Evolutionary conservation across 139 green algal genomes (phyloP).

Genomic region (Astrephomene gubernaculifera): DNA sequence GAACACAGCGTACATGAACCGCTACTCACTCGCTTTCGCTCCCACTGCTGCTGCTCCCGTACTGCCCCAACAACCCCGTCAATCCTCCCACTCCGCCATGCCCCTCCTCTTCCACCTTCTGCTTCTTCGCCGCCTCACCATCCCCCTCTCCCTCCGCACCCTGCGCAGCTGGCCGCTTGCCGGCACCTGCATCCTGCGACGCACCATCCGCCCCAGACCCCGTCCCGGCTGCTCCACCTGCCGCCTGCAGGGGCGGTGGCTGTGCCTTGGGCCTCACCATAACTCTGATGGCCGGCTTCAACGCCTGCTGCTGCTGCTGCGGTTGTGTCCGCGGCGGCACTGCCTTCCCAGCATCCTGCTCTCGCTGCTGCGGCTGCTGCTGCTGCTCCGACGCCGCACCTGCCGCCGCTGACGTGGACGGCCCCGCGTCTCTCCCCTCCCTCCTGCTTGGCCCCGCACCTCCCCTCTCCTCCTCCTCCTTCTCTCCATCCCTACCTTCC

Average conservation of each 20-base stretch:
- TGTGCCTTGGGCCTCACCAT: constrained; percentile 44
- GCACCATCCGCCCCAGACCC: not conserved
- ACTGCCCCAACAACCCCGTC: constrained; percentile 52
- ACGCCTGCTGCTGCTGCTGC: not conserved
- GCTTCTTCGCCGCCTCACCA: not conserved
- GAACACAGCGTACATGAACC: too few relatives aligned
- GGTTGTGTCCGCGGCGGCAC: not conserved
- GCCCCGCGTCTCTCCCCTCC: not conserved
- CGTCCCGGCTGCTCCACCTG: not conserved
- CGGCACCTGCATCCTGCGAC: not conserved
- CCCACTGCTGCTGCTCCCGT: constrained; percentile 48
- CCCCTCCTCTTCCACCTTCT: not conserved
- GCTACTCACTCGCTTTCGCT: constrained; percentile 24
- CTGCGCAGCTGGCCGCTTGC: constrained; percentile 3
- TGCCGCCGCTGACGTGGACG: constrained; percentile 36
- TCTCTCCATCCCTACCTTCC: not conserved
- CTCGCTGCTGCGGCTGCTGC: constrained; percentile 5
- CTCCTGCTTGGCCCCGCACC: not conserved
- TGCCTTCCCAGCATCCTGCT: constrained; percentile 25
- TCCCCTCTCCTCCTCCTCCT: not conserved
- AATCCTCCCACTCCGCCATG: not conserved
- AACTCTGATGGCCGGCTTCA: constrained; percentile 46
- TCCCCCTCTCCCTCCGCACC: not conserved
- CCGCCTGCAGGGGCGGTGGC: not conserved
- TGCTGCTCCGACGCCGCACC: not conserved